Evolutionary conservation across 768 basidiomycete genomes (phyloP).

Genomic region (Kwoniella bestiolae): DNA sequence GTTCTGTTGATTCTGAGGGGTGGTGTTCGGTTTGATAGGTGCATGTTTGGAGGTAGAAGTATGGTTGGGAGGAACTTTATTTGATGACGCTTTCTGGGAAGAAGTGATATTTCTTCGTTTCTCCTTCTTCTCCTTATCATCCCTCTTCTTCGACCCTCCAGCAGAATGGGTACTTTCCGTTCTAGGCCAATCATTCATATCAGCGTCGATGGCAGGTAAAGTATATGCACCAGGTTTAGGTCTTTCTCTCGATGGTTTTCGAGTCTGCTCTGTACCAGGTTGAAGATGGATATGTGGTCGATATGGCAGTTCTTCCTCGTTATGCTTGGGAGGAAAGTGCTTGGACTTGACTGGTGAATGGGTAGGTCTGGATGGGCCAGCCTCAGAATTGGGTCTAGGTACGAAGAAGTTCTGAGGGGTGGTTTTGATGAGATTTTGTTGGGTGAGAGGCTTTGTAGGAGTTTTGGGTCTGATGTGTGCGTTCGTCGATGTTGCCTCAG

Average conservation of each 20-base stretch:
- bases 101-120: not conserved
- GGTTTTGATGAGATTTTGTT: not conserved
- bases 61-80: not conserved
- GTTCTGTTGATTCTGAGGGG: not conserved
- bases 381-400: not conserved
- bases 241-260: conserved; percentile 7
- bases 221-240: conserved; percentile 17
- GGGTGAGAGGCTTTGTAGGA: not conserved
- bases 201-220: conserved; percentile 6
- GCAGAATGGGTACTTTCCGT: conserved; percentile 16
- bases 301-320: conserved; percentile 10
- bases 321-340: not conserved
- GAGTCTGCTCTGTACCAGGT: not conserved
- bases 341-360: not conserved
- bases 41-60: not conserved
- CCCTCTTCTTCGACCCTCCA: conserved; percentile 1
- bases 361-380: not conserved
- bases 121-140: not conserved
- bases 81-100: not conserved
- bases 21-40: not conserved
- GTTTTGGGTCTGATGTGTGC: not conserved
- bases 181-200: conserved; percentile 19
- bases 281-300: conserved; percentile 3
- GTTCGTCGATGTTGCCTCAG: not conserved
- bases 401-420: not conserved